Evolutionary conservation across 1,139 yeast genomes (phyloP), one percentile per base, ranked within the genome.

Genomic region (Ashbya aceris): DNA sequence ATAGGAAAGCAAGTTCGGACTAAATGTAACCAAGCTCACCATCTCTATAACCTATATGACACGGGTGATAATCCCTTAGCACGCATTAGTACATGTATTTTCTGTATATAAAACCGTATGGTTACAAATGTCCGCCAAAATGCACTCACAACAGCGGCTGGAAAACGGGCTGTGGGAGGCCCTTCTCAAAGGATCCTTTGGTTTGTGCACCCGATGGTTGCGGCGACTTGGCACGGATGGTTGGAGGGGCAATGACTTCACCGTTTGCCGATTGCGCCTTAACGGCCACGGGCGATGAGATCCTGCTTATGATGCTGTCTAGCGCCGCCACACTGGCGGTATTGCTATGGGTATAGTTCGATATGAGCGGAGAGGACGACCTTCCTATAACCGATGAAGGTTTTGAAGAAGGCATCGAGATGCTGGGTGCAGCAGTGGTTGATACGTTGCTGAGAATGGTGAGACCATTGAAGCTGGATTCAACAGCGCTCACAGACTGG

Each of bases 131-230:
- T 17, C 23, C 23, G 3, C 23, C 23, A 17, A 17, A 17, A 17
- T 17, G 23, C 23, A 3, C 23, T 17, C 23, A 17, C 23, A 53
- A 48, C 40, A 52, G 41, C 33, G 61, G 63, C 38, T 58, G 62
- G 45, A 50, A 53, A 11, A 55, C 54, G 33, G 61, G 61, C 42
- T 55, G 59, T 7, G 63, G 61, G 36, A 56, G 41, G 27, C 55
- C 54, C 42, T 55, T 52, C 34, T 49, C 50, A 39, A 57, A 56
- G 7, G 51, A 48, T 14, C 46, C 45, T 34, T 51, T 56, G 9
- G 27, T 43, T 33, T 35, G 47, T n/a, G 27, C 32, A 32, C 34
- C 38, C 10, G 34, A 39, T 4, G 27, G 37, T 10, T 20, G 37
- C 27, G 37, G 37, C 4, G 37, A 34, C 27, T 29, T 34, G 4